Evolutionary conservation across 2,329 filamentous ascomycete genomes (phyloP).

Genomic region (Aspergillus piperis): DNA sequence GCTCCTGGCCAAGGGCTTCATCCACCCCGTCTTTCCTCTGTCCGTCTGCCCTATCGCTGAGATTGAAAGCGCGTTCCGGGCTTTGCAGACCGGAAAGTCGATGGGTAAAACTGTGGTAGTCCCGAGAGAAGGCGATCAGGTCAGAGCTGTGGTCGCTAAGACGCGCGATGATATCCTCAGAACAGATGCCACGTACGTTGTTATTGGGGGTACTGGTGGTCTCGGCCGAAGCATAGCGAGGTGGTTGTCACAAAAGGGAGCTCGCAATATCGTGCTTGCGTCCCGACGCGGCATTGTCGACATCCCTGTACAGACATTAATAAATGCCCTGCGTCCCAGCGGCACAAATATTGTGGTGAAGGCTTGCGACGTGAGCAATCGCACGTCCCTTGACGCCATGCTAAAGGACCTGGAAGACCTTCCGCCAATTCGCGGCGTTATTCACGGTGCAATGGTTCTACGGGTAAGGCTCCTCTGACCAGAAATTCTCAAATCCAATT

Average conservation of each 20-base stretch:
- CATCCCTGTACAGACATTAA: too few relatives aligned
- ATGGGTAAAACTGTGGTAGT: slow-evolving; percentile 27
- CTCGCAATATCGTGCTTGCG: slow-evolving; percentile 54
- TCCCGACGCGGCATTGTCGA: slow-evolving; percentile 24
- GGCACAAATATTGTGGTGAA: too few relatives aligned
- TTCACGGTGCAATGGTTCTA: slow-evolving; percentile 52
- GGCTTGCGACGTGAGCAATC: too few relatives aligned
- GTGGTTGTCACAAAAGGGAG: slow-evolving; percentile 55
- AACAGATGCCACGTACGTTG: slow-evolving; percentile 47
- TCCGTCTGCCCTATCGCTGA: slow-evolving; percentile 22
- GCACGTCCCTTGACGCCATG: too few relatives aligned
- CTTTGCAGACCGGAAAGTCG: slow-evolving; percentile 26
- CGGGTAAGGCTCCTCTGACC: slow-evolving; percentile 23
- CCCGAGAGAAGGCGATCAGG: slow-evolving; percentile 20
- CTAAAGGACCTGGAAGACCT: slow-evolving; percentile 28
- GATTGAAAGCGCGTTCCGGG: slow-evolving; percentile 27
- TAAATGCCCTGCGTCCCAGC: too few relatives aligned
- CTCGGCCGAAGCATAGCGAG: slow-evolving; percentile 57
- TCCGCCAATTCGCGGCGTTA: slow-evolving; percentile 45
- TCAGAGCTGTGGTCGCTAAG: slow-evolving; percentile 33
- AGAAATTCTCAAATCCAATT: neutral
- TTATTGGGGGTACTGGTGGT: slow-evolving; percentile 60
- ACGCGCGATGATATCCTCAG: slow-evolving; percentile 11
- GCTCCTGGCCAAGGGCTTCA: slow-evolving; percentile 19
- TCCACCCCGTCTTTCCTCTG: slow-evolving; percentile 14